phyloP scores from a whole-genome alignment of 768 basidiomycete species.

The Fistulinella prunicolor region DNA sequence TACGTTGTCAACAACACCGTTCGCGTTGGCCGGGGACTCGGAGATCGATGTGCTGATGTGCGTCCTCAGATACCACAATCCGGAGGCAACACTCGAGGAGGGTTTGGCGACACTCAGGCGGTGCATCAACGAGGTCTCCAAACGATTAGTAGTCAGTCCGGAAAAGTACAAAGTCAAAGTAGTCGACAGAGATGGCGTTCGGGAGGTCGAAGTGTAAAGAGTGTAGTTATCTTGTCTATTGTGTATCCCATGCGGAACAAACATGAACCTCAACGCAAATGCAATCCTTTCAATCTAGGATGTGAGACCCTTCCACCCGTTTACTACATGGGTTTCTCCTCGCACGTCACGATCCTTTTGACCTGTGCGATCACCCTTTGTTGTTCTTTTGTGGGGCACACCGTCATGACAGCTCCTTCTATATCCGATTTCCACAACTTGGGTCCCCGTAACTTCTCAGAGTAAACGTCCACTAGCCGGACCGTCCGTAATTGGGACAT shows the following conservation, averaged over 20 bases:
- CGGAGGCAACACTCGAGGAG: constrained; percentile 79
- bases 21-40: not conserved
- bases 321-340: constrained; percentile 55
- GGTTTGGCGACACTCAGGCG: constrained; percentile 80
- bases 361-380: constrained; percentile 32
- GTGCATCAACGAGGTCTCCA: constrained; percentile 86
- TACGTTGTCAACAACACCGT: too few relatives aligned
- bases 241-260: too few relatives aligned
- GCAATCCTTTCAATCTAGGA: constrained; percentile 16
- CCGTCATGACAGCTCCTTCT: constrained; percentile 32
- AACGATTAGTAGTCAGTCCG: constrained; percentile 76
- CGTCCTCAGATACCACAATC: constrained; percentile 82
- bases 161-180: constrained; percentile 86
- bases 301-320: constrained; percentile 33
- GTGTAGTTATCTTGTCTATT: not conserved
- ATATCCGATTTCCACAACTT: constrained; percentile 50
- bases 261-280: too few relatives aligned
- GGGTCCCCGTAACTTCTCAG: constrained; percentile 56
- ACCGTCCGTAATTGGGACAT: constrained; percentile 32
- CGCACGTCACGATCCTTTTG: constrained; percentile 43
- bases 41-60: not conserved
- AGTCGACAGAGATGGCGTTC: constrained; percentile 87
- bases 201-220: constrained; percentile 68
- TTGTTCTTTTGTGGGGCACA: constrained; percentile 9
- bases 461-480: constrained; percentile 52